Conservation (phyloP, 2,329 filamentous ascomycete species). For the Aurifilum marmelostoma region DNA sequence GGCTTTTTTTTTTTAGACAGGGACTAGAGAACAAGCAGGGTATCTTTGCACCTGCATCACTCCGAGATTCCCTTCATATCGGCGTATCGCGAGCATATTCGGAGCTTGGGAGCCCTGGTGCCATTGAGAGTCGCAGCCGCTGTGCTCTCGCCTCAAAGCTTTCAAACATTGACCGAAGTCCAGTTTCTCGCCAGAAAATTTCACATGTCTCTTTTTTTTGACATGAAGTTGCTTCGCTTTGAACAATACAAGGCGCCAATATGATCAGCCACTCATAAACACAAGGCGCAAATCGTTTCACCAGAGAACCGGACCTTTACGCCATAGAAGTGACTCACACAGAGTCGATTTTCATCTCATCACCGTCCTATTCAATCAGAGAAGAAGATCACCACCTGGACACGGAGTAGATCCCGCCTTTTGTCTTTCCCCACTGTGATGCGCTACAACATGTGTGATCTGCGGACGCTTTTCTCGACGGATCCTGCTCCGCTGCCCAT, state of each 20-base stretch:
- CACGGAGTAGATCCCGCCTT: background rate
- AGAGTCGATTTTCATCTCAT: slow-evolving; percentile 3
- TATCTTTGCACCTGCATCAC: background rate
- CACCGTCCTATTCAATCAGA: background rate
- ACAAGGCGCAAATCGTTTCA: background rate
- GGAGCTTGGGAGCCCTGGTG: background rate
- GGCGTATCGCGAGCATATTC: background rate
- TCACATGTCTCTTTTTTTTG: no score
- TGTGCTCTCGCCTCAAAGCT: no score
- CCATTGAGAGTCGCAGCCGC: background rate
- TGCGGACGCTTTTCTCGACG: background rate
- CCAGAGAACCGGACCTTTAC: background rate
- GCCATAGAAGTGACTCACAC: background rate
- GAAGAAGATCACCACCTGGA: background rate
- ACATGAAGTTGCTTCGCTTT: background rate
- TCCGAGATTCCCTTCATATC: background rate
- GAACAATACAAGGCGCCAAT: background rate
- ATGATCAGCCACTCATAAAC: background rate
- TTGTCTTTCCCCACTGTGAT: background rate
- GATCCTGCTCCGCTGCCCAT: background rate
- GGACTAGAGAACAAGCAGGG: background rate
- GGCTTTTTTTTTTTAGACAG: background rate
- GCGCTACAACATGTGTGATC: slow-evolving; percentile 1
- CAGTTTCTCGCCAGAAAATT: background rate
- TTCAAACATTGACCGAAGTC: no score